Evolutionary conservation across 257 asterid species (phyloP), one percentile per base, ranked within the genome.

Genomic region (Nicotiana benthamiana): DNA sequence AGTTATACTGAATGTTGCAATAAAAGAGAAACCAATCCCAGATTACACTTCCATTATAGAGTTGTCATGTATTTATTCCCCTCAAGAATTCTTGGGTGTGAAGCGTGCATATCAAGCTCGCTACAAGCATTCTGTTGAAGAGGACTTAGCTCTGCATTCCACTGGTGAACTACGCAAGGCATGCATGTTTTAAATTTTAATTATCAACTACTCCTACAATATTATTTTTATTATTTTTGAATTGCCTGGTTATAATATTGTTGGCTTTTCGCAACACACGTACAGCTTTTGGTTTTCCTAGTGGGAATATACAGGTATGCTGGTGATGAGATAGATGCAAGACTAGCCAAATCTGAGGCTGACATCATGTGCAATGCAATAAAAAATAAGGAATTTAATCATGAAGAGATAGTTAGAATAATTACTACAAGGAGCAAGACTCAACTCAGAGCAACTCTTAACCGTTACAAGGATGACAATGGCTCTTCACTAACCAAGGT

Each of bases 401-500:
- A 91, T 72, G 98, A 91, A 40, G 97, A 94, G 63, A 83, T 89
- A n/a, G 60, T 89, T 4, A 81, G 98, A 70, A 88, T 94, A 75
- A 62, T 94, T 34, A 86, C 88, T 36, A 94, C 98, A 26, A 88
- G 98, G 80, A 92, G 93, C 92, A 91, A 89, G 81, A 82, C 91
- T 26, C 98, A 94, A 82, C 83, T 92, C 70, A 24, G 86, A 15
- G 96, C 97, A 15, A 90, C 96, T 79, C 34, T 93, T 18, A 90
- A 94, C 79, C 86, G 81, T 79, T 93, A 87, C 83, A 92, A 90
- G 80, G 95, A 91, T 83, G 89, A 85, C 22, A 85, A 87, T 77
- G 92, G 88, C 79, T 24, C 88, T 40, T 90, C 97, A 51, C 83
- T 94, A 80, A 91, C 97, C 34, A 94, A 93, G 96, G 98, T 90